Evolutionary conservation across 257 asterid genomes (phyloP), one percentile per base, ranked within the genome.

Genomic region (Solanum virginianum): DNA sequence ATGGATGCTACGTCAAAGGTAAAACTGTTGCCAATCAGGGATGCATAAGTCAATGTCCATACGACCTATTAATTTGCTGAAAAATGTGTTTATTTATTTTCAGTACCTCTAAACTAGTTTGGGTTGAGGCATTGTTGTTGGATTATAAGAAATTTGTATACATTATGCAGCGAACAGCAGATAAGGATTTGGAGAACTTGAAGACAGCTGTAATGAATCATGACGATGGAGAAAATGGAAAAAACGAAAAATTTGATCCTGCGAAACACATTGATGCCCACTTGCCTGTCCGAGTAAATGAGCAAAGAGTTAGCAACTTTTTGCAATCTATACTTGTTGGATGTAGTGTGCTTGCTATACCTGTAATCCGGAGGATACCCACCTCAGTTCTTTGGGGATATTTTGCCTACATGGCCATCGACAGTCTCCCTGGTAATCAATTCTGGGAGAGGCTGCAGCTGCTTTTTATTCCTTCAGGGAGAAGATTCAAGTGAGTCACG

Each of bases 331-430:
- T 95, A 63, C 94, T 97, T 1, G 97, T 97, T 70, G 99, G 98
- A 43, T 72, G 92, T 9, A 86, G 94, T 11, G 88, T 94, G 22
- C 92, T 94, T 81, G 92, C 90, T 15, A 90, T 94, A 88, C 99
- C 98, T 13, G 88, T 95, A 75, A 91, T 97, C 77, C 93, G 85
- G 88, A 88, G 81, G 96, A 95, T 95, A 74, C 99, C 99, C 10
- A 94, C 98, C 74, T 97, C 99, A 0, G 98, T 95, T 81, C 90
- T 95, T 80, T 95, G 98, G 99, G 98, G 99, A 57, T 97, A 95
- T 90, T 97, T 97, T 53, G 99, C 99, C 45, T 97, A 97, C 92
- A 97, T 97, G 99, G 98, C 99, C 54, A 92, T 93, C 9, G 99
- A 97, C 77, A 95, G 98, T 87, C 98, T 97, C 72, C 98, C 98